Conservation (phyloP, 768 basidiomycete species). For the Lactifluus volemus region DNA sequence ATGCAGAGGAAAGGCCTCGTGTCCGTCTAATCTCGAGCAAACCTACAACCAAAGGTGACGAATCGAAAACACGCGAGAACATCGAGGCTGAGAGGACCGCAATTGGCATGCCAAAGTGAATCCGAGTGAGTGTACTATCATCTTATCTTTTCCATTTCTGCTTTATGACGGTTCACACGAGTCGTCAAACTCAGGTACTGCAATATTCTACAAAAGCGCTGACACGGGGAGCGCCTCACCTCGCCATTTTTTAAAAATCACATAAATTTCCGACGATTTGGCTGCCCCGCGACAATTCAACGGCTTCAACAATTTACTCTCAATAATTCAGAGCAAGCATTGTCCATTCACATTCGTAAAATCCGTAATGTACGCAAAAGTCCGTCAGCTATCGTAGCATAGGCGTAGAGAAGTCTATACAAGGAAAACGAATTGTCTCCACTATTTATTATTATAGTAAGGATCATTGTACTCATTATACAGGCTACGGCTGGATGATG, state of each 20-base stretch:
- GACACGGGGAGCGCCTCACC: not conserved
- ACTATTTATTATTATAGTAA: slow-evolving; percentile 22
- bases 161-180: slow-evolving; percentile 4
- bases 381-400: not conserved
- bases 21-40: slow-evolving; percentile 9
- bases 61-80: slow-evolving; percentile 23
- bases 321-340: not conserved
- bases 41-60: slow-evolving; percentile 6
- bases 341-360: slow-evolving; percentile 5
- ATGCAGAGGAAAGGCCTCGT: slow-evolving; percentile 15
- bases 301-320: too few relatives aligned
- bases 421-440: not conserved
- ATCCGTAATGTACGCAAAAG: not conserved
- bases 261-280: too few relatives aligned
- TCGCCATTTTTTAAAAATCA: not conserved
- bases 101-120: slow-evolving; percentile 10
- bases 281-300: not conserved
- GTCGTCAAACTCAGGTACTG: not conserved
- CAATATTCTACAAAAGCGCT: not conserved
- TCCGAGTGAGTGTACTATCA: not conserved
- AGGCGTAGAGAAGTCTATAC: not conserved
- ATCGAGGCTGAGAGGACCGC: slow-evolving; percentile 23
- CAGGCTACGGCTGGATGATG: not conserved
- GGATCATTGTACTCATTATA: slow-evolving; percentile 25
- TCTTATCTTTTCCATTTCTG: slow-evolving; percentile 10